Evolutionary conservation across 2,329 filamentous ascomycete genomes (phyloP).

Genomic region (Neurospora sp.): DNA sequence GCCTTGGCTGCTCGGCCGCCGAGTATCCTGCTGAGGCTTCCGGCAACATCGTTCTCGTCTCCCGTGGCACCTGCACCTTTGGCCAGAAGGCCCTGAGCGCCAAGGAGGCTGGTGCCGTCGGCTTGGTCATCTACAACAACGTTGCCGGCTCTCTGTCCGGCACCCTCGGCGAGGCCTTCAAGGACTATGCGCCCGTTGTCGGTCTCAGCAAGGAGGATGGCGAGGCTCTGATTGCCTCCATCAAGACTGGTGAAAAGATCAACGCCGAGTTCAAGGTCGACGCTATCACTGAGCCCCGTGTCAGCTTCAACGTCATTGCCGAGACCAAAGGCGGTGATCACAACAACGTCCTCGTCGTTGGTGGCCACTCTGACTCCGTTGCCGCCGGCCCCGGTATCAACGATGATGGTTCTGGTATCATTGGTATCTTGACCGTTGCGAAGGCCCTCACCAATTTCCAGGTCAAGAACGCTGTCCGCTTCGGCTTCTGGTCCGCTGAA

Average conservation of each 20-base stretch:
- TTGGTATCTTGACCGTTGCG: slow-evolving; percentile 17
- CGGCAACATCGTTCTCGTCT: slow-evolving; percentile 49
- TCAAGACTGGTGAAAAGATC: slow-evolving; percentile 21
- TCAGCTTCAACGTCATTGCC: slow-evolving; percentile 17
- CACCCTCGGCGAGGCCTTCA: slow-evolving; percentile 41
- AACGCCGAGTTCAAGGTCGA: slow-evolving; percentile 20
- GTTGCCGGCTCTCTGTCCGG: slow-evolving; percentile 37
- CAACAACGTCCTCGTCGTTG: slow-evolving; percentile 16
- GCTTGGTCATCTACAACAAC: slow-evolving; percentile 54
- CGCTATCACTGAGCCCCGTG: slow-evolving; percentile 11
- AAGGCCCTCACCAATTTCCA: slow-evolving; percentile 16
- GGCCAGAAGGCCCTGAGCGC: slow-evolving; percentile 46
- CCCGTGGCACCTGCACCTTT: slow-evolving; percentile 50
- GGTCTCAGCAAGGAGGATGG: slow-evolving; percentile 41
- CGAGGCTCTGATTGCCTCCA: slow-evolving; percentile 21
- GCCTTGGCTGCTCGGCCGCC: slow-evolving; percentile 41
- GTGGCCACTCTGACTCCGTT: slow-evolving; percentile 17
- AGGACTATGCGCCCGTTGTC: slow-evolving; percentile 38
- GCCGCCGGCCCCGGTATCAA: slow-evolving; percentile 17
- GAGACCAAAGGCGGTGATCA: slow-evolving; percentile 18
- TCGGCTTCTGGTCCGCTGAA: slow-evolving; percentile 48
- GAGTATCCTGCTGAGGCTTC: slow-evolving; percentile 42
- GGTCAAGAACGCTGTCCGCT: slow-evolving; percentile 41
- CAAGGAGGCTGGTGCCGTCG: slow-evolving; percentile 45
- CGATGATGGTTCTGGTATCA: slow-evolving; percentile 17